Base-by-base conservation (phyloP, 805 yeast genomes). In the Candida vartiovaarae region DNA sequence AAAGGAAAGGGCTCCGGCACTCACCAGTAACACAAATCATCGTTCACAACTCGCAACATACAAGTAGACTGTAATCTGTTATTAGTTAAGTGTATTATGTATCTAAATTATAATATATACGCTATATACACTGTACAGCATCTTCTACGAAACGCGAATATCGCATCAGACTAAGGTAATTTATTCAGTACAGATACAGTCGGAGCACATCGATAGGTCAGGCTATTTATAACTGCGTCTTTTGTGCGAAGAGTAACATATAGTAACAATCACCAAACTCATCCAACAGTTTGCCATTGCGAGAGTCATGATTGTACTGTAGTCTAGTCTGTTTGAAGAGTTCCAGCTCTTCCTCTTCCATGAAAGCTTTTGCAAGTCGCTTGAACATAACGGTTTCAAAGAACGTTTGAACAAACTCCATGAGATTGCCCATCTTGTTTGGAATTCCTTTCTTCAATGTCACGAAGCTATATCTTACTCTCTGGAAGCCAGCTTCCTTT, bases 191-290 rank as follows among this genome's bases (percentile, higher is more conserved):
- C 20, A 15, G 20, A 15, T 15, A 15, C 20, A 15, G 20, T 15
- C 20, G 20, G 20, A 15, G 20, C 20, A 15, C 20, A 15, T 15
- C 20, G 20, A 15, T 15, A 15, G 20, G 20, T 15, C 20, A 15
- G 20, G 20, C 20, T 15, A 15, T 15, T 15, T 15, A 15, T 15
- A 15, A 15, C 20, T 15, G 20, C 32, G 40, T 20, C 39, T 56
- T 56, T 23, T 48, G 44, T 2, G 53, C 54, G 28, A 53, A 40
- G 5, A 43, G 42, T 34, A 55, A 44, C 61, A 58, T 56, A 25
- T 43, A 50, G 43, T 56, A 58, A 3, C 43, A 11, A 38, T 56
- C 60, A 1, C 62, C 62, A 39, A 51, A 48, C 6, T 46, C 54
- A 23, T 49, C 52, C 6, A 51, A 9, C 3, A 54, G 32, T 9